These are phyloP conservation scores for Handroanthus guayacan DNA, from an alignment of 257 asterid genomes.

Conservation along the genomic window DNA sequence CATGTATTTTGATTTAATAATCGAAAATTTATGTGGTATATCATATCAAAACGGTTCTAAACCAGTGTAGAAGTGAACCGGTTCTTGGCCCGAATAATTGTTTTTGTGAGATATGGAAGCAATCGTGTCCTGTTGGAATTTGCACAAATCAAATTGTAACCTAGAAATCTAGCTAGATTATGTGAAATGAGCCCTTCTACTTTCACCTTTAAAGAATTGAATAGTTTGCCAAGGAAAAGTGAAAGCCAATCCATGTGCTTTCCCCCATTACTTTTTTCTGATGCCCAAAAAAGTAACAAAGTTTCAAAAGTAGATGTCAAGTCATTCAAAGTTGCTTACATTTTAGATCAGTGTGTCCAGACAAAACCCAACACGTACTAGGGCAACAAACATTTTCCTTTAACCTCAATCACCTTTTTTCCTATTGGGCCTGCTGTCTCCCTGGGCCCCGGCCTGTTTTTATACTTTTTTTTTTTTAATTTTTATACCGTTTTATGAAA, in stretches of 20 bases:
- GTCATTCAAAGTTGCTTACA: background rate
- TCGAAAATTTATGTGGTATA: no score
- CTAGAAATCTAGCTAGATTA: no score
- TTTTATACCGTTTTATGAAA: no score
- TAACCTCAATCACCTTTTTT: constrained; percentile 18
- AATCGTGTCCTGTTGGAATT: no score
- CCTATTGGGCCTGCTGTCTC: constrained; percentile 29
- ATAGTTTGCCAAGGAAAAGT: background rate
- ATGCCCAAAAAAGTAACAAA: background rate
- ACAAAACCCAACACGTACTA: constrained; percentile 18
- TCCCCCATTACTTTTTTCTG: background rate
- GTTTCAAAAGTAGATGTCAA: constrained; percentile 32
- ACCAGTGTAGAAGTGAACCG: no score
- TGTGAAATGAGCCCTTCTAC: no score
- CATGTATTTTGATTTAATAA: no score
- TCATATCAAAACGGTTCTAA: no score
- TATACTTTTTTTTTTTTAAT: no score
- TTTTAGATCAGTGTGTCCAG: constrained; percentile 25
- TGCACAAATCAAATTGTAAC: no score
- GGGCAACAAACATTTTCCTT: constrained; percentile 29
- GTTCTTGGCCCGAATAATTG: no score
- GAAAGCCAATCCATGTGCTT: background rate
- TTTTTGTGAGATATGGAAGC: no score
- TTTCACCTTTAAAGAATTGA: background rate
- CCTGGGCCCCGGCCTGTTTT: background rate